These are phyloP conservation scores for Ophiosphaerella korrae DNA, from an alignment of 2,329 filamentous ascomycete genomes.

Conservation along the genomic window DNA sequence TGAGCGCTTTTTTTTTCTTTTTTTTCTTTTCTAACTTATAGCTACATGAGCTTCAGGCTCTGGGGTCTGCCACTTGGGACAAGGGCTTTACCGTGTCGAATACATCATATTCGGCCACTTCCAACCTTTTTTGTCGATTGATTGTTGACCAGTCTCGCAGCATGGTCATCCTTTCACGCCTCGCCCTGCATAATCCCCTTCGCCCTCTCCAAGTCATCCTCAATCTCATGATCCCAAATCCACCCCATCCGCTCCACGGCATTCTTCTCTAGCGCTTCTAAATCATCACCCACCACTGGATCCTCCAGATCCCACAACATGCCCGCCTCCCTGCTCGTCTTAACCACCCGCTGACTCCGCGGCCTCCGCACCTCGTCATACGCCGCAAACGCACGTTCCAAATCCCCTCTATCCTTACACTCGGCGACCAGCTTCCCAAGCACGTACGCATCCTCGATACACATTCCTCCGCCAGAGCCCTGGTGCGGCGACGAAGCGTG, in stretches of 20 bases:
- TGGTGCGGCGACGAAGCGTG: constrained; percentile 60
- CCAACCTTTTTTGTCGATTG: no score
- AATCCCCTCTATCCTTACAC: constrained; percentile 9
- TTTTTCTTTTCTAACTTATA: no score
- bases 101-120: no score
- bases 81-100: neutral
- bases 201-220: constrained; percentile 35
- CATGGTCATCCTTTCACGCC: no score
- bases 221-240: constrained; percentile 50
- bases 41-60: neutral
- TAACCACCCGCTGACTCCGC: constrained; percentile 48
- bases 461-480: constrained; percentile 60
- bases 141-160: no score
- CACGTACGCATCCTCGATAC: constrained; percentile 59
- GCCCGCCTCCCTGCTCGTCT: constrained; percentile 47
- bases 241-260: constrained; percentile 42
- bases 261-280: constrained; percentile 37
- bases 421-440: constrained; percentile 48
- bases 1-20: no score
- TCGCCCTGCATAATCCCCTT: constrained; percentile 1
- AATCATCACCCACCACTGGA: constrained; percentile 37
- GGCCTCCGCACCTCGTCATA: constrained; percentile 49
- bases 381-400: constrained; percentile 44
- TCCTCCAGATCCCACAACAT: constrained; percentile 48
- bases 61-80: neutral